These are phyloP conservation scores for Boletus putidus DNA, from an alignment of 1,284 basidiomycete species.

Conservation along the genomic window DNA sequence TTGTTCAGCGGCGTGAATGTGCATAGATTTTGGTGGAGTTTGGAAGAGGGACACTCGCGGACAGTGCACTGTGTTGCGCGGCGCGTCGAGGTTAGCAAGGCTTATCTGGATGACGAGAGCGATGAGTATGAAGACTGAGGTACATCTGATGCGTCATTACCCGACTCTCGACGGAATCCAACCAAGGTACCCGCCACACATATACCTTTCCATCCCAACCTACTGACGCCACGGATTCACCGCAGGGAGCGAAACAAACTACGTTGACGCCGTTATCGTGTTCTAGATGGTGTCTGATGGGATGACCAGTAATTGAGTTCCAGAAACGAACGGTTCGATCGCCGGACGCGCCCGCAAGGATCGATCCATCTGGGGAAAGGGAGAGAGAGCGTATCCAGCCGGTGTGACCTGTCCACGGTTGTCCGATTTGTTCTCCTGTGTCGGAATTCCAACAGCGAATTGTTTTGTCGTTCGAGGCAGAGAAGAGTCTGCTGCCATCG, in stretches of 20 bases:
- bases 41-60: background rate
- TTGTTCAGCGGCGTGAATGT: background rate
- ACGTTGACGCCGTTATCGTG: background rate
- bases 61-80: background rate
- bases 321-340: slow-evolving; percentile 15
- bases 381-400: background rate
- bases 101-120: background rate
- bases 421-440: background rate
- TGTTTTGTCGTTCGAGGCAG: background rate
- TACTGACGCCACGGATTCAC: slow-evolving; percentile 4
- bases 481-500: slow-evolving; percentile 11
- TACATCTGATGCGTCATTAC: background rate
- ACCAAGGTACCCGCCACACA: slow-evolving; percentile 8
- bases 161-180: background rate
- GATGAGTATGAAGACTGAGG: no score
- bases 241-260: background rate
- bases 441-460: background rate
- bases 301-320: slow-evolving; percentile 1
- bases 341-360: background rate
- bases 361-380: background rate
- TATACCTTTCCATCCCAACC: background rate
- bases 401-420: slow-evolving; percentile 8
- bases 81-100: background rate
- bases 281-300: background rate
- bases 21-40: background rate